Percentiles rank a stretch among this genome's conserved stretches.
Evolutionary conservation across 352 stramenopile genomes (phyloP).

Genomic region (Pythium insidiosum): DNA sequence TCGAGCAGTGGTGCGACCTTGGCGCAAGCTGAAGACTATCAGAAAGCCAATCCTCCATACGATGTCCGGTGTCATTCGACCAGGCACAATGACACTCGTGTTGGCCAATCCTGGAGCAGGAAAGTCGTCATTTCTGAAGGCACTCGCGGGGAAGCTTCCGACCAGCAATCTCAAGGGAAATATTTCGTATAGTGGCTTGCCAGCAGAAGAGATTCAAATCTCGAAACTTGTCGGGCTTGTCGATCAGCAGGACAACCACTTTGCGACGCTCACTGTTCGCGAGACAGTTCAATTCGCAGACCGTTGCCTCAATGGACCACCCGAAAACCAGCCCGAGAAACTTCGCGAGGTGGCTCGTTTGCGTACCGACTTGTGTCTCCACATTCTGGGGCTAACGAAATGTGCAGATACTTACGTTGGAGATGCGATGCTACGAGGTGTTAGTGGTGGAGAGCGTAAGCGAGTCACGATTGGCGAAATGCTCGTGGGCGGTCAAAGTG

Average conservation of each 20-base stretch:
- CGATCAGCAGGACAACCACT: conserved; percentile 78
- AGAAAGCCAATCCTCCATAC: conserved; percentile 42
- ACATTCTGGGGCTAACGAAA: conserved; percentile 61
- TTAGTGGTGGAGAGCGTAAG: conserved; percentile 81
- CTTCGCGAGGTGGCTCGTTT: conserved; percentile 40
- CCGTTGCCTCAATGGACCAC: conserved; percentile 61
- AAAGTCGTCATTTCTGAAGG: conserved; percentile 61
- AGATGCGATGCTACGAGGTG: conserved; percentile 71
- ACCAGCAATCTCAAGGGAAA: conserved; percentile 23
- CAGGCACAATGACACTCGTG: conserved; percentile 49
- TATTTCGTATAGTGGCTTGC: conserved; percentile 39
- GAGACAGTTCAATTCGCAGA: conserved; percentile 94
- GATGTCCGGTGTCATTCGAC: conserved; percentile 60
- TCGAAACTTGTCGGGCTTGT: conserved; percentile 58
- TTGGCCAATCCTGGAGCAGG: conserved; percentile 55
- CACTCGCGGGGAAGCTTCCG: conserved; percentile 40
- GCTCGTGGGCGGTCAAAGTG: conserved; percentile 43
- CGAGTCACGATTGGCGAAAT: conserved; percentile 90
- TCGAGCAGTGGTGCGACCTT: conserved; percentile 14
- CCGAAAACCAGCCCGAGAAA: conserved; percentile 54
- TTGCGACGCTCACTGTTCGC: conserved; percentile 84
- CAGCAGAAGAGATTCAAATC: conserved; percentile 34
- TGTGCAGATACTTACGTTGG: conserved; percentile 86
- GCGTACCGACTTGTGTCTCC: conserved; percentile 38
- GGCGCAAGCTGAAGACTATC: conserved; percentile 18